A percentile compares a stretch with the other conserved stretches of the same genome.
Conservation (phyloP, 2,329 filamentous ascomycete genomes). For the Microdochium paspali region DNA sequence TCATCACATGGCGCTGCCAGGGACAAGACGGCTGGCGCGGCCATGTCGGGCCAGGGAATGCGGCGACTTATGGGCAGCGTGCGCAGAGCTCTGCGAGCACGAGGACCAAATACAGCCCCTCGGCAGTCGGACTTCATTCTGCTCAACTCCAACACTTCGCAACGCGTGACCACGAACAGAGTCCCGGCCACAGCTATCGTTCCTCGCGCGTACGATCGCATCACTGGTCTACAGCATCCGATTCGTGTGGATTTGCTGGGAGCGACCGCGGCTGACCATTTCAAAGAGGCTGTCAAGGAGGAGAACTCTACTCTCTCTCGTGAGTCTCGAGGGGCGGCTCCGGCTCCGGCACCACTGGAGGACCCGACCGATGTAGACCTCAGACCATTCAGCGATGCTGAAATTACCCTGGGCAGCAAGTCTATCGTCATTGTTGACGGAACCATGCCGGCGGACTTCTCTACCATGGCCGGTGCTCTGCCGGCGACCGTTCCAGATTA, state of each 20-base stretch:
- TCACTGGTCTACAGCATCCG: constrained; percentile 35
- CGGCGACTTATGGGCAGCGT: constrained; percentile 82
- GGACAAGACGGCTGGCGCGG: constrained; percentile 38
- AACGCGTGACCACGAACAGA: constrained; percentile 46
- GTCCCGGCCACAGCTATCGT: constrained; percentile 52
- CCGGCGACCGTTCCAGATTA: constrained; percentile 32
- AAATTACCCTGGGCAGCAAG: constrained; percentile 71
- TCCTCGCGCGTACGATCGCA: constrained; percentile 37
- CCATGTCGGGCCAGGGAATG: constrained; percentile 65
- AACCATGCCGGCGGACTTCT: constrained; percentile 40
- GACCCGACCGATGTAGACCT: constrained; percentile 27
- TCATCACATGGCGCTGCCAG: constrained; percentile 23
- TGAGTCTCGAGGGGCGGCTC: neutral
- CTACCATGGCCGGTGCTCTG: constrained; percentile 41
- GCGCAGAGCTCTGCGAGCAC: constrained; percentile 66
- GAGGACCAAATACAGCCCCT: constrained; percentile 31
- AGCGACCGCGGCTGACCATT: constrained; percentile 69
- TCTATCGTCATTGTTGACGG: constrained; percentile 84
- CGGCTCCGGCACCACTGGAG: constrained; percentile 27
- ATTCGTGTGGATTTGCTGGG: constrained; percentile 74
- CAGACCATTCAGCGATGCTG: constrained; percentile 42
- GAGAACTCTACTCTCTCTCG: constrained; percentile 30
- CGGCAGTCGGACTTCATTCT: constrained; percentile 37
- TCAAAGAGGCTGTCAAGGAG: constrained; percentile 64
- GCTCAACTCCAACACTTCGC: constrained; percentile 38